phyloP scores from a whole-genome alignment of 2,329 filamentous ascomycete genomes.

The Mycosphaerella arachidis region DNA sequence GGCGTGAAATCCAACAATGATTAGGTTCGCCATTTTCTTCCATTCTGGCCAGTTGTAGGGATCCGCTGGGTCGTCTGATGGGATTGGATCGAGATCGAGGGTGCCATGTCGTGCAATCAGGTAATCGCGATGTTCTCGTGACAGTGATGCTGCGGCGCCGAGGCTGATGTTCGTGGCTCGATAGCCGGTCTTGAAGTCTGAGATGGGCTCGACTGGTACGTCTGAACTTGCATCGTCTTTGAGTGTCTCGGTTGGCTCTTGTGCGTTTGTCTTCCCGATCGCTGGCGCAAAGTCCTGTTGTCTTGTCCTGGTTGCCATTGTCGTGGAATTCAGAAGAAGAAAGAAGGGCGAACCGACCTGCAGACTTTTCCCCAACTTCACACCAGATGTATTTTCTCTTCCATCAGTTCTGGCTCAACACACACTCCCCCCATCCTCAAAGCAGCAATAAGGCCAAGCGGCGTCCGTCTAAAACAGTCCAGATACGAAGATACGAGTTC shows the following conservation, averaged over 20 bases:
- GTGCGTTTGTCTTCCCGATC: not conserved
- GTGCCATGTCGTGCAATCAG: conserved; percentile 52
- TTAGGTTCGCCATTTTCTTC: conserved; percentile 47
- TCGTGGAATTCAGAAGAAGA: not conserved
- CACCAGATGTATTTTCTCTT: not conserved
- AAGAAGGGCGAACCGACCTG: not conserved
- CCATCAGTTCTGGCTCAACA: not conserved
- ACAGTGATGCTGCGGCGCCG: conserved; percentile 32
- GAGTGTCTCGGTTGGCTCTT: not conserved
- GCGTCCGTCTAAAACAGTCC: not conserved
- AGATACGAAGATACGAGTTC: not conserved
- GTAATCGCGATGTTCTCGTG: conserved; percentile 47
- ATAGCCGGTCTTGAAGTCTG: conserved; percentile 22
- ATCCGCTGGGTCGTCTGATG: conserved; percentile 47
- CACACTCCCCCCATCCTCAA: not conserved
- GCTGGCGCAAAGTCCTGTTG: conserved; percentile 2
- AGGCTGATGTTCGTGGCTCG: conserved; percentile 26
- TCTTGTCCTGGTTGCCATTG: not conserved
- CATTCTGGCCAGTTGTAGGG: conserved; percentile 52
- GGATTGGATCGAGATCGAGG: conserved; percentile 51
- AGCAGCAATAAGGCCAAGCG: not conserved
- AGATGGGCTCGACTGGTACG: not conserved
- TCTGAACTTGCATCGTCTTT: not conserved
- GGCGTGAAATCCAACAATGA: conserved; percentile 50
- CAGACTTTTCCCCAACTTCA: not conserved